Base-by-base conservation (phyloP, 1,284 basidiomycete species). In the Leucoagaricus sp. region DNA sequence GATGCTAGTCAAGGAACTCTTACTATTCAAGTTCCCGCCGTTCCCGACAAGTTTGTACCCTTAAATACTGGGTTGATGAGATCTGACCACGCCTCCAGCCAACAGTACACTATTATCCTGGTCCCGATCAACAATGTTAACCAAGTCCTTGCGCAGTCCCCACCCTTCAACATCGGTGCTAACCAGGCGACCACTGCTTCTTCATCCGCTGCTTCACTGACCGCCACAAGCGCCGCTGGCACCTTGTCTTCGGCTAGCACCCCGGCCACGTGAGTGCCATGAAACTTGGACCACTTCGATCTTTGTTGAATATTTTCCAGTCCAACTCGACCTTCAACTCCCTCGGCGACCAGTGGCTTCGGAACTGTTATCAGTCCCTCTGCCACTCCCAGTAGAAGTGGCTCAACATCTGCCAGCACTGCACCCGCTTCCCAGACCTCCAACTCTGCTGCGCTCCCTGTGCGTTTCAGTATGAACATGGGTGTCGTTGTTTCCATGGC, bases 121-220 rank as follows among this genome's bases (percentile, higher is more conserved):
- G 76, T 86, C 8, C 71, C 79, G 57, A 62, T 76, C 49, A 81
- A 80, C 47, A 72, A 89, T 65, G 72, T 83, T 64, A 77, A 67
- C 65, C 13, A 75, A 0, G 69, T 86, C 9, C 81, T 74, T 58
- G 71, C 79, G 7, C 56, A 64, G 29, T 79, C 75, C 4, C 65
- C 66, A 6, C 1, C 57, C 0, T 89, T 90, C 68, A 31, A 70
- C 9, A 72, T 89, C 53, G 71, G 63, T 17, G 68, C 66, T 0
- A 58, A 63, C 3, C 63, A 69, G 0, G 63, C 64, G 10, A 42
- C 62, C 4, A 47, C 59, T 13, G 57, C 65, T 4, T 52, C 66
- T 4, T 42, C 62, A 1, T 23, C 62, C 4, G 64, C 69, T 6
- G 55, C 67, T 2, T 48, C 61, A 10, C 55, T 59, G 2, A 58